These are phyloP conservation scores for Acaromyces ingoldii DNA, from an alignment of 1,284 basidiomycete species.

Conservation along the genomic window DNA sequence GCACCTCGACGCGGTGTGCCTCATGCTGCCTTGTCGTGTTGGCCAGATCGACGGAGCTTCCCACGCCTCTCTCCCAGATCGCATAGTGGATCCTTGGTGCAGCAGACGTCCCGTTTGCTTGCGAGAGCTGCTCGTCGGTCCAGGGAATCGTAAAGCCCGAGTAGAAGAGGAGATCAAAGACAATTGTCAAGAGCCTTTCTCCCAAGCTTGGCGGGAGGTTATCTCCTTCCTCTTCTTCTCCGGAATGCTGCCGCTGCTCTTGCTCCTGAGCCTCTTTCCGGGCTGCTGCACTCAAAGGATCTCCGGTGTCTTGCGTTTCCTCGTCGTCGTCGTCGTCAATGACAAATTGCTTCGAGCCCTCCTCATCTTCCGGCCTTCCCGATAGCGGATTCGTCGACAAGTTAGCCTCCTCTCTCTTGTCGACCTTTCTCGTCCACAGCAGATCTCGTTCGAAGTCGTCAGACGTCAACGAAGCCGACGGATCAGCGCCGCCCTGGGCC, in stretches of 20 bases:
- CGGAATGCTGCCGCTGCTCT: neutral
- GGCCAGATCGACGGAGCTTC: slow-evolving; percentile 35
- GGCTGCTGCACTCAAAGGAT: slow-evolving; percentile 16
- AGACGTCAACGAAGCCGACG: slow-evolving; percentile 2
- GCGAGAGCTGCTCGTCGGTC: slow-evolving; percentile 39
- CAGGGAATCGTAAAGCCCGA: slow-evolving; percentile 47
- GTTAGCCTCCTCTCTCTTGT: too few relatives aligned
- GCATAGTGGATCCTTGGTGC: slow-evolving; percentile 24
- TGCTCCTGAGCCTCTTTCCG: neutral
- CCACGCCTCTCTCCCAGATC: slow-evolving; percentile 49
- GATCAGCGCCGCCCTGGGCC: neutral
- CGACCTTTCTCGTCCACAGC: slow-evolving; percentile 23
- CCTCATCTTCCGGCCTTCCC: slow-evolving; percentile 1
- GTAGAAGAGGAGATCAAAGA: slow-evolving; percentile 45
- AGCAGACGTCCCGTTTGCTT: neutral
- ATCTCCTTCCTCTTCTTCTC: slow-evolving; percentile 3
- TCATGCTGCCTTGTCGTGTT: slow-evolving; percentile 27
- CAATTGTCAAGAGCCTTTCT: slow-evolving; percentile 24
- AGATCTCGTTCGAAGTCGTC: slow-evolving; percentile 20
- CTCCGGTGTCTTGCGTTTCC: slow-evolving; percentile 9
- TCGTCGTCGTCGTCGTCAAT: slow-evolving; percentile 30
- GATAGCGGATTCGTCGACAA: slow-evolving; percentile 5
- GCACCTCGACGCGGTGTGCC: slow-evolving; percentile 34
- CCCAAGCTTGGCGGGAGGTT: slow-evolving; percentile 18
- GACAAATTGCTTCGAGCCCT: slow-evolving; percentile 33